Percentiles rank a stretch among this genome's conserved stretches.
These are phyloP conservation scores for Phragmites australis DNA, from an alignment of 176 grass and related monocot genomes.

Conservation along the genomic window DNA sequence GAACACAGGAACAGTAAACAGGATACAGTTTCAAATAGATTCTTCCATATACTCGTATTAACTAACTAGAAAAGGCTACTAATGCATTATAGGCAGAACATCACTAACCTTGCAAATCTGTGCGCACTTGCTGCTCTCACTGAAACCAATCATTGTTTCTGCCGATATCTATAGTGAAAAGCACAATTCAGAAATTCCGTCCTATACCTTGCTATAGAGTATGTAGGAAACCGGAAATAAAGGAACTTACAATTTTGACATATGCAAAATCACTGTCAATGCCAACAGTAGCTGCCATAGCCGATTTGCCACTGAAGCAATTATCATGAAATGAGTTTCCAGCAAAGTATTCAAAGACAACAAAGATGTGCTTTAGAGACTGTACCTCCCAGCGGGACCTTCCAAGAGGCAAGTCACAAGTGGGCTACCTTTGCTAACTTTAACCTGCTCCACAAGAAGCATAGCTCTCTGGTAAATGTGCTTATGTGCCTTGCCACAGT, in stretches of 20 bases:
- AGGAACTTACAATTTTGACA: conserved; percentile 90
- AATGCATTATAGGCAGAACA: neutral
- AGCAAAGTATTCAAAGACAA: conserved; percentile 15
- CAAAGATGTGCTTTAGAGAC: neutral
- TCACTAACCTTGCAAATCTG: conserved; percentile 78
- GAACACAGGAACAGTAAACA: conserved; percentile 7
- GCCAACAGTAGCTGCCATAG: conserved; percentile 74
- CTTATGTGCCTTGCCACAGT: conserved; percentile 74
- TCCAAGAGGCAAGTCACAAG: conserved; percentile 95
- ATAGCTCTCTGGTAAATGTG: conserved; percentile 80
- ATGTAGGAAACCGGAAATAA: neutral
- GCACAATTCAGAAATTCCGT: neutral
- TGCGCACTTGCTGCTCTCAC: conserved; percentile 86
- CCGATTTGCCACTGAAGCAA: conserved; percentile 65
- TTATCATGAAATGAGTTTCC: neutral
- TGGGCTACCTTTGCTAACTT: conserved; percentile 86
- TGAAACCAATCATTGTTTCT: conserved; percentile 91
- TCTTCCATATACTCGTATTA: conserved; percentile 3
- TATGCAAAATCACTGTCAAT: conserved; percentile 95
- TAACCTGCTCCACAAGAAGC: conserved; percentile 94
- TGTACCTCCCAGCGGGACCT: conserved; percentile 81
- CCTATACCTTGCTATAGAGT: neutral
- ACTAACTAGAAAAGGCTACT: conserved; percentile 3
- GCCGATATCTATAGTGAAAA: conserved; percentile 75
- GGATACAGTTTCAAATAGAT: conserved; percentile 14